Evolutionary conservation across 2,329 filamentous ascomycete species (phyloP).

Genomic region (Cryphonectria nitschkei): DNA sequence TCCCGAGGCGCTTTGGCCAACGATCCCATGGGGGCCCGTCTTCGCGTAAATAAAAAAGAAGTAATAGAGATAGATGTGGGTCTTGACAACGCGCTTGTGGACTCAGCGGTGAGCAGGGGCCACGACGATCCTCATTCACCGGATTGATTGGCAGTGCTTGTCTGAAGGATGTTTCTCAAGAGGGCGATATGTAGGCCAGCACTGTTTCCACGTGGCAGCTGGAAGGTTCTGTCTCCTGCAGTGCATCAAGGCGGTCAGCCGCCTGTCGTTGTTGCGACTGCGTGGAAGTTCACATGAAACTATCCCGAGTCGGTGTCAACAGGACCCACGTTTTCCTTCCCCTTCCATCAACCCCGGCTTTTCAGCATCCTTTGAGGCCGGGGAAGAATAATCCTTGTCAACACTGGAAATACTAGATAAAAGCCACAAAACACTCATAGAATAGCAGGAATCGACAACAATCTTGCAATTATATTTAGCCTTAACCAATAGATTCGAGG

Average conservation of each 20-base stretch:
- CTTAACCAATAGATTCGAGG: too few relatives aligned
- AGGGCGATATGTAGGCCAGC: background rate
- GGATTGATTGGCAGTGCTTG: background rate
- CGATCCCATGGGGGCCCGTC: background rate
- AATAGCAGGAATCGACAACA: too few relatives aligned
- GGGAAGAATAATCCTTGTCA: background rate
- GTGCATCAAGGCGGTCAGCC: background rate
- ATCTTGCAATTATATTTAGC: too few relatives aligned
- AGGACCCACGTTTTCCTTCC: background rate
- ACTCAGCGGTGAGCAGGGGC: slow-evolving; percentile 18
- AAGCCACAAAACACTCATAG: background rate
- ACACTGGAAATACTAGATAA: background rate
- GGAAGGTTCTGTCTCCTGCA: background rate
- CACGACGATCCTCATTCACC: slow-evolving; percentile 11
- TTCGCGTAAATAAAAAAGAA: slow-evolving; percentile 4
- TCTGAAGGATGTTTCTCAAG: background rate
- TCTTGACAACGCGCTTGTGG: slow-evolving; percentile 16
- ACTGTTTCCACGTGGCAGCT: slow-evolving; percentile 8
- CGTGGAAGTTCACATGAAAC: background rate
- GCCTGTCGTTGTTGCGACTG: slow-evolving; percentile 1
- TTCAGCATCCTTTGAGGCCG: background rate
- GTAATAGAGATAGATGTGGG: slow-evolving; percentile 1
- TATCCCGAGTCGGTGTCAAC: slow-evolving; percentile 1
- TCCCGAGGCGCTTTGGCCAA: slow-evolving; percentile 9
- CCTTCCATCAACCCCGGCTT: background rate